Evolutionary conservation across 2,329 filamentous ascomycete genomes (phyloP), one percentile per base, ranked within the genome.

Genomic region (Aspergillus clavatus): DNA sequence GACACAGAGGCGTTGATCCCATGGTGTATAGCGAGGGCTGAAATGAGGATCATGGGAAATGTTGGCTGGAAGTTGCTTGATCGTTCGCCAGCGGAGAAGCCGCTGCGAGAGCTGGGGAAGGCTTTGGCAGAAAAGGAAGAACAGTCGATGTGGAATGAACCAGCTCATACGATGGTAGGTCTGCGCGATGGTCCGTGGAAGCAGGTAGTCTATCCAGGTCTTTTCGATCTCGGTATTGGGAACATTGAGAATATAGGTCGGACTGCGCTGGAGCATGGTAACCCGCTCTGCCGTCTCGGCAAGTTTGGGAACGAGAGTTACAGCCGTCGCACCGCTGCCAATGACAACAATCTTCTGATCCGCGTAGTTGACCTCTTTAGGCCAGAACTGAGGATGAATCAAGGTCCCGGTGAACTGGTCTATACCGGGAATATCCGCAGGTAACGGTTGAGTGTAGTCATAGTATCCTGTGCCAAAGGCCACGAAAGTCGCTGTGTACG

Each of bases 211-310:
- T 16, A 77, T 75, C 23, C 58, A 60, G 1, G 53, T 52, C 16
- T 63, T 69, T 29, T 84, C 52, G 8, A 75, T 14, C 7, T 52
- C 59, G 23, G 24, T 18, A 12, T 71, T 67, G 0, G 73, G 64
- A 1, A 79, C 50, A n/a, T 76, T 68, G 29, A 83, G 46, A 42
- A 89, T 73, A 56, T 86, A 89, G 1, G 75, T 77, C 0, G 87
- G 88, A 23, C 81, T 87, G 40, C 87, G 79, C 65, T 93, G 87
- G 2, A 93, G 73, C 78, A 90, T 87, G 1, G 85, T 89, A 10
- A 88, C 80, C 12, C 77, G 73, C 3, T 65, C 67, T 4, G 84
- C 85, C 21, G 75, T 79, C 36, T 84, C 69, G 0, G 81, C 79
- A 18, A 93, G 67, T 35, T 72, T 76, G 0, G 87, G 87, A 2